Evolutionary conservation across 2,329 filamentous ascomycete genomes (phyloP).

Genomic region (Allantophomopsis cytisporea): DNA sequence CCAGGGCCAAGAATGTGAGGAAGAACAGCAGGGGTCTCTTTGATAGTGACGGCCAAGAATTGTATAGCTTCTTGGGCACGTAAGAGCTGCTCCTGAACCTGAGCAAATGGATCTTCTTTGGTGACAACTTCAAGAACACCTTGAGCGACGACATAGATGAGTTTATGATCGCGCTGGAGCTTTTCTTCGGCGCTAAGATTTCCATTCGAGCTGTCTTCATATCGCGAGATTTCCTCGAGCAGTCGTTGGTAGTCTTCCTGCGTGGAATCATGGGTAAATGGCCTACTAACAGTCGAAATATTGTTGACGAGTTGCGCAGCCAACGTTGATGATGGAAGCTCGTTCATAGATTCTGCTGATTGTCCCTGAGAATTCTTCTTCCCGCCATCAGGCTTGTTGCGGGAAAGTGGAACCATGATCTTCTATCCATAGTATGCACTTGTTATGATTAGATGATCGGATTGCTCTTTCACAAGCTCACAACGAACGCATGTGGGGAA

Average conservation of each 20-base stretch:
- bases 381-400: too few species aligned
- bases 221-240: constrained; percentile 38
- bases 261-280: constrained; percentile 25
- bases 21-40: constrained; percentile 61
- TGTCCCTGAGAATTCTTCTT: constrained; percentile 3
- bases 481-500: too few species aligned
- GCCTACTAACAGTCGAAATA: constrained; percentile 50
- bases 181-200: constrained; percentile 47
- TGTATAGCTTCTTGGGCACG: constrained; percentile 62
- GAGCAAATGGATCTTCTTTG: constrained; percentile 52
- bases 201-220: constrained; percentile 54
- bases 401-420: not conserved
- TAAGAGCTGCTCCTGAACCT: constrained; percentile 36
- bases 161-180: constrained; percentile 66
- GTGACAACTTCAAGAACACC: constrained; percentile 61
- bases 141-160: constrained; percentile 73
- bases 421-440: constrained; percentile 7
- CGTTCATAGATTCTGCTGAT: not conserved
- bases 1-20: constrained; percentile 26
- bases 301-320: constrained; percentile 80
- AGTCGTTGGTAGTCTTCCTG: constrained; percentile 64
- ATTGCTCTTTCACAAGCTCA: too few species aligned
- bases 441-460: not conserved
- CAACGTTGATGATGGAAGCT: constrained; percentile 59
- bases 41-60: constrained; percentile 62